Base-by-base conservation (phyloP, 1,284 basidiomycete genomes). In the Fomitiporia mediterranea region DNA sequence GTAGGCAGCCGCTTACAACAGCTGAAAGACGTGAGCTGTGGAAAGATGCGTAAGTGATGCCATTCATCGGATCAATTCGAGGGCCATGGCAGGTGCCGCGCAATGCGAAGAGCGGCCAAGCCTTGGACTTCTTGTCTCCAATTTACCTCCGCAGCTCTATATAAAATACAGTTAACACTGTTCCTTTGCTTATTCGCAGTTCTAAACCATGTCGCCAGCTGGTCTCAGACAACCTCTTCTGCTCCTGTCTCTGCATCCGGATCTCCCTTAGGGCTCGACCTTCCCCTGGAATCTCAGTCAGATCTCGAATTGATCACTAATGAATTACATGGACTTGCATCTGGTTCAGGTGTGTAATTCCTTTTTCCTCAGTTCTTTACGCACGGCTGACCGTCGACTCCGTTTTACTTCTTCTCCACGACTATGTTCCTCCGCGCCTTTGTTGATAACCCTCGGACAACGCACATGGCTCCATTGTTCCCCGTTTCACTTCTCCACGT, bases 1-100 rank as follows among this genome's bases (percentile, higher is more conserved):
- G 84, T 87, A 40, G 85, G 84, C 51, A 85, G 82, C 64, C 83
- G 84, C 51, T 73, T 87, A 34, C 85, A 88, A 66, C 84, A 87
- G 63, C 75, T 87, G 50, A 72, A 84, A 62, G 83, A 86, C 67
- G 83, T 83, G 2, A 76, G 78, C 61, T 80, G 82, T 46, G 83
- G 82, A 42, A 83, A 83, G 65, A 73, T 78, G 65, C 72, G 84
- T 86, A 64, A 69, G 83, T 76, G 42, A 55, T 46, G 13, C 17
- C 42, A 61, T 51, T 60, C 17, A 37, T 37, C 11, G 35, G 17
- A 37, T 37, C 5, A 37, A 11, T 7, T 37, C 35, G 13, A 11
- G 35, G 35, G 11, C 11, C 17, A 13, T 37, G 13, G 35, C 35
- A 11, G 11, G 13, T 37, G 35, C 35, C 19, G 42, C 19, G 8